Evolutionary conservation across 164 flowering plant species (phyloP), one percentile per base, ranked within the genome.

Genomic region (Dillenia suffruticosa): DNA sequence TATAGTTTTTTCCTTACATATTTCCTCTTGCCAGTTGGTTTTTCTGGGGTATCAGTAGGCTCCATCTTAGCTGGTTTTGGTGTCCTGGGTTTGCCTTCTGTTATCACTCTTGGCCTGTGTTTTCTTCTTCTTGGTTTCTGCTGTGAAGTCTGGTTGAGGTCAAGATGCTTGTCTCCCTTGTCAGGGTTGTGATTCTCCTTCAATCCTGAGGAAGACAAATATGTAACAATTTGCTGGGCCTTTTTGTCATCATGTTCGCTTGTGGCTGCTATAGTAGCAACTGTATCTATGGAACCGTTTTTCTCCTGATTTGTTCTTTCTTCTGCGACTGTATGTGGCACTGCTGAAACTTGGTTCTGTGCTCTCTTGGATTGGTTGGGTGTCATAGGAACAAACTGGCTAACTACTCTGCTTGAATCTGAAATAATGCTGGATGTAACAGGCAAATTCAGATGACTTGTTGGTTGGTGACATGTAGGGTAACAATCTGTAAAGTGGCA

Each of bases 101-200:
- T 70, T 8, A 87, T 59, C n/a, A 92, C 98, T 71, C 82, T 92
- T 1, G 96, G 96, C 62, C 87, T 78, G 69, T 81, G 83, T 59
- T 81, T 90, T 72, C 56, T 90, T 59, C 89, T 79, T 53, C 65
- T 83, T 9, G 75, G 73, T 70, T 81, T 89, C 57, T 68, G 82
- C 69, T 71, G 84, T 3, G 86, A 78, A 62, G 87, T 79, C 61
- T 64, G 68, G 56, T 66, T 75, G 59, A 78, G 69, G 54, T 78
- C 80, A 53, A 61, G 61, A 44, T 73, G 49, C 19, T 50, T 56
- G n/a, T 48, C 64, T 55, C 62, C 76, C 64, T 72, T 68, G 60
- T 72, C 86, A 61, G 60, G 57, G 17, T 70, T 62, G 61, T 64
- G 68, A 59, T 65, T 72, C 67, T 83, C 82, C 60, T 53, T 50